Evolutionary conservation across 768 basidiomycete species (phyloP), one percentile per base, ranked within the genome.

Genomic region (Pisolithus orientalis): DNA sequence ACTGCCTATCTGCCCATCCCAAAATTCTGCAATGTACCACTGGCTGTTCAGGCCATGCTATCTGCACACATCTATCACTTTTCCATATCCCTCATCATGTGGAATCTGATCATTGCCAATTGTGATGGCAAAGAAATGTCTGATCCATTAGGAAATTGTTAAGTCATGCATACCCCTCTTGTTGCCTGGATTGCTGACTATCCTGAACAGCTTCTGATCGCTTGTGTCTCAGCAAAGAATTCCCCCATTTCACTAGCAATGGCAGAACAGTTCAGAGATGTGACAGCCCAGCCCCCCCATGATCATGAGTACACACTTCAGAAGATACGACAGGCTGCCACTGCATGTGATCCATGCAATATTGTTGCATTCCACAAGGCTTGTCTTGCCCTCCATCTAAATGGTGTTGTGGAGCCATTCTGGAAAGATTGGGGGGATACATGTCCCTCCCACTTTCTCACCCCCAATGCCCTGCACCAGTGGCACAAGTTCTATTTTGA

Each of bases 1-100:
- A 1, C 52, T 70, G 0, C 65, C 1, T 58, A 70, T 5, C 57
- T 71, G 1, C 71, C 70, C 2, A 62, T 71, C 7, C 61, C 68
- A 0, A 65, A 61, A 13, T 71, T 71, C 11, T 5, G 32, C 32
- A 17, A 62, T 39, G 55, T 42, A 1, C 49, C 59, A 0, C 59
- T 48, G 11, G 53, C 65, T 6, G 38, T 67, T 6, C 62, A 59
- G 10, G 58, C 63, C 7, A 47, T 72, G 0, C 47, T 73, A n/a
- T 61, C 57, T n/a, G 52, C 50, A 25, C 49, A 60, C 3, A 51
- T 72, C 0, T 62, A 61, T 29, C 70, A 73, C 44, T 44, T 55
- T 6, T 60, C 58, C 28, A 49, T 72, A 0, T 68, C 71, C 24
- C 56, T 69, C 4, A 52, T 73, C n/a, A 59, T 60, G 14, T 6